These are phyloP conservation scores for Ustulina deusta DNA, from an alignment of 2,329 filamentous ascomycete genomes.

Conservation along the genomic window DNA sequence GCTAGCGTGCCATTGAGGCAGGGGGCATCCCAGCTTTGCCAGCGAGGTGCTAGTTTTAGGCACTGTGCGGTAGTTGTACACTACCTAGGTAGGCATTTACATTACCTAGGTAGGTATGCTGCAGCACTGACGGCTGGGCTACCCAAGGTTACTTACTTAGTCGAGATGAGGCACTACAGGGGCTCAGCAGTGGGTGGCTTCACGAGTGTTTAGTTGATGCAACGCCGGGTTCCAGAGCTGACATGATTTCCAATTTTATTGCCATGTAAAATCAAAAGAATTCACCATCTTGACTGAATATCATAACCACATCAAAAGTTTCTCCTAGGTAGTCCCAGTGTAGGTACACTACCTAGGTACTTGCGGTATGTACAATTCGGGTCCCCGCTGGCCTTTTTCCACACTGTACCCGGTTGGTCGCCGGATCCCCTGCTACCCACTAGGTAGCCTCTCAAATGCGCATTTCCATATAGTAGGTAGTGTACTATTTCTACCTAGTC, in stretches of 20 bases:
- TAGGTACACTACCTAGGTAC: neutral
- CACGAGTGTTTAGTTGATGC: slow-evolving; percentile 24
- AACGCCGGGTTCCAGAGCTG: slow-evolving; percentile 31
- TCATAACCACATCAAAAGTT: neutral
- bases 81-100: too few relatives aligned
- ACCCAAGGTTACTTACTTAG: neutral
- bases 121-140: neutral
- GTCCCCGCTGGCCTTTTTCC: slow-evolving; percentile 2
- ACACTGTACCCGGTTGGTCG: slow-evolving; percentile 21
- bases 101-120: slow-evolving; percentile 1
- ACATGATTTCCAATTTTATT: slow-evolving; percentile 16
- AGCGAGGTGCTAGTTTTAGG: neutral
- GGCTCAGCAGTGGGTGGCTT: slow-evolving; percentile 26
- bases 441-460: neutral
- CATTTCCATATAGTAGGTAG: neutral
- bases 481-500: too few relatives aligned
- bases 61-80: slow-evolving; percentile 34
- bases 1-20: slow-evolving; percentile 5
- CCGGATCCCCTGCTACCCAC: slow-evolving; percentile 7
- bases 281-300: slow-evolving; percentile 8
- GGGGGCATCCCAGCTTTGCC: slow-evolving; percentile 18
- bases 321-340: neutral
- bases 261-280: slow-evolving; percentile 18
- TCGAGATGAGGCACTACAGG: slow-evolving; percentile 15
- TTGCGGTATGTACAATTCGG: slow-evolving; percentile 27